Percentiles rank a stretch among this genome's conserved stretches.
Conservation (phyloP, 768 basidiomycete species). For the Tricholoma saponaceum region DNA sequence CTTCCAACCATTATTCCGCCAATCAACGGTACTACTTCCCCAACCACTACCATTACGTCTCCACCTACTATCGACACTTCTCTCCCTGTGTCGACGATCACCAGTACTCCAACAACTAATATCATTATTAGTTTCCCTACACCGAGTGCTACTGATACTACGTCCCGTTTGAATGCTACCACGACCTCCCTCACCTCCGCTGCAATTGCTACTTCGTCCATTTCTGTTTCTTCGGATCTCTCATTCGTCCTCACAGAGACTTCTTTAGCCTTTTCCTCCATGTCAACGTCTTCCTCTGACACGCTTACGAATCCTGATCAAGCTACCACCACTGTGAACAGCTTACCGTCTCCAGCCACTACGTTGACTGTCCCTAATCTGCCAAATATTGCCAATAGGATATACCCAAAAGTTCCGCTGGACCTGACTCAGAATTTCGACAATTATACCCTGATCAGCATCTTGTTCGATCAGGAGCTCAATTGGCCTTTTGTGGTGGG, state of each 20-base stretch:
- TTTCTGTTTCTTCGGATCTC: constrained; percentile 36
- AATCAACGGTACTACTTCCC: background rate
- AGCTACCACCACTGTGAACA: constrained; percentile 30
- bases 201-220: constrained; percentile 10
- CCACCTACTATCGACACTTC: background rate
- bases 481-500: constrained; percentile 69
- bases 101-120: constrained; percentile 3
- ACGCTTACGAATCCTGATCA: constrained; percentile 43
- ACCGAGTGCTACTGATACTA: background rate
- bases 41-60: background rate
- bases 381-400: constrained; percentile 52
- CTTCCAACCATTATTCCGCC: background rate
- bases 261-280: constrained; percentile 35
- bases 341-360: constrained; percentile 17
- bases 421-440: constrained; percentile 23
- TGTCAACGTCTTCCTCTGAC: constrained; percentile 21
- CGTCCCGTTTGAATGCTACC: background rate
- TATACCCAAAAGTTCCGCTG: constrained; percentile 41
- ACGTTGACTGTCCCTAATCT: constrained; percentile 44
- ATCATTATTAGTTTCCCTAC: constrained; percentile 17
- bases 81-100: background rate
- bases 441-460: constrained; percentile 50
- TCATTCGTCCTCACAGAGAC: constrained; percentile 42
- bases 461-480: constrained; percentile 57
- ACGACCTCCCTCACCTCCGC: background rate